Evolutionary conservation across 2,329 filamentous ascomycete genomes (phyloP).

Genomic region (Hymenoscyphus occultus): DNA sequence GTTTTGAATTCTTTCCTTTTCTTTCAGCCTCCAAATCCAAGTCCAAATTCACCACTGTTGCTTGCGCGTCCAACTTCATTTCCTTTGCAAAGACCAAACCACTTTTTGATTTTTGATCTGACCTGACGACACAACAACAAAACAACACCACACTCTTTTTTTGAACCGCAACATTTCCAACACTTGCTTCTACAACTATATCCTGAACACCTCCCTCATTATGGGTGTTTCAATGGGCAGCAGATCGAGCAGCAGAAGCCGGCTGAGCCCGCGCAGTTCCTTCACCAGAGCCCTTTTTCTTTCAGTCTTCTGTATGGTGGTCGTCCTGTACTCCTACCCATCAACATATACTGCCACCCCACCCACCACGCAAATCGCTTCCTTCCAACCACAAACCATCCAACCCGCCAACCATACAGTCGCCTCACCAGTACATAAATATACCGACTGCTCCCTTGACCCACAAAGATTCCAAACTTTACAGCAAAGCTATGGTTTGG

Average conservation of each 20-base stretch:
- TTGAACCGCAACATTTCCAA: not conserved
- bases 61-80: not conserved
- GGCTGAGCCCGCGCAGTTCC: slow-evolving; percentile 24
- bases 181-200: not conserved
- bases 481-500: slow-evolving; percentile 47
- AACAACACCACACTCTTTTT: not conserved
- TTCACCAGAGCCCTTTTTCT: slow-evolving; percentile 26
- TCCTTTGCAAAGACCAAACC: not conserved
- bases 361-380: not conserved
- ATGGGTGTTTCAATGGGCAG: slow-evolving; percentile 26
- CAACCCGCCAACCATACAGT: slow-evolving; percentile 18
- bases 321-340: slow-evolving; percentile 26
- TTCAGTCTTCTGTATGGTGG: slow-evolving; percentile 24
- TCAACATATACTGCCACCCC: not conserved
- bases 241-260: slow-evolving; percentile 18
- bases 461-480: slow-evolving; percentile 45
- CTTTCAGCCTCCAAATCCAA: not conserved
- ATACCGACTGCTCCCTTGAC: slow-evolving; percentile 47
- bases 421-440: slow-evolving; percentile 12
- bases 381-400: slow-evolving; percentile 16
- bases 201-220: slow-evolving; percentile 19
- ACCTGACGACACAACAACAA: not conserved
- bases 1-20: not conserved
- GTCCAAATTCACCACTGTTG: not conserved
- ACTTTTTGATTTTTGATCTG: too few relatives aligned